phyloP scores from a whole-genome alignment of 768 basidiomycete genomes.

The Dentipellis sp. region DNA sequence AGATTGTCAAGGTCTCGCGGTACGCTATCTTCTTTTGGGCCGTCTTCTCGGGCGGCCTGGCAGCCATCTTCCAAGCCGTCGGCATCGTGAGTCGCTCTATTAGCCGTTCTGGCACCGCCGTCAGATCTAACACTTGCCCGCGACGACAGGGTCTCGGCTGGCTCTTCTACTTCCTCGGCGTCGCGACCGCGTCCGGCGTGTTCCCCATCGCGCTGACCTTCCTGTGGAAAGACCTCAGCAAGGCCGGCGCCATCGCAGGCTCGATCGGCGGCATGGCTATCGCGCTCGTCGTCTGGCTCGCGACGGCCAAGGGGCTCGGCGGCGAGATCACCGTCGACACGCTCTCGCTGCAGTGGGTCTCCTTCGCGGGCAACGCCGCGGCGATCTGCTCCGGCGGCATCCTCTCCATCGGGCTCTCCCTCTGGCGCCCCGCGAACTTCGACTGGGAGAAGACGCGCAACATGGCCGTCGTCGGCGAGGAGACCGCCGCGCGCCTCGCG shows the following conservation, averaged over 20 bases:
- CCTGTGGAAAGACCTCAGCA: conserved; percentile 16
- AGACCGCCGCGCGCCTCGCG: not conserved
- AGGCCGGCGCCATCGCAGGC: conserved; percentile 18
- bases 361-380: conserved; percentile 20
- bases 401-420: conserved; percentile 16
- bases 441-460: conserved; percentile 19
- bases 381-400: conserved; percentile 19
- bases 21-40: conserved; percentile 17
- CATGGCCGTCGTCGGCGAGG: conserved; percentile 11
- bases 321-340: conserved; percentile 19
- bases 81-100: conserved; percentile 12
- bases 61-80: conserved; percentile 19
- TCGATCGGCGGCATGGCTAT: conserved; percentile 19
- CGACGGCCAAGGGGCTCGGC: conserved; percentile 14
- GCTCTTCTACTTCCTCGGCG: conserved; percentile 19
- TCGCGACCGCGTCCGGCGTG: conserved; percentile 17
- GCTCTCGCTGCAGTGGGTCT: conserved; percentile 18
- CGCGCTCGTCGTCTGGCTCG: conserved; percentile 20
- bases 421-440: conserved; percentile 20
- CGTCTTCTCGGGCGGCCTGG: conserved; percentile 21
- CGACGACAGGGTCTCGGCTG: conserved; percentile 19
- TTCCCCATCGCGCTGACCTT: conserved; percentile 18
- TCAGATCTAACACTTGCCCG: no score
- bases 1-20: conserved; percentile 15
- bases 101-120: no score